Percentiles rank a stretch among this genome's conserved stretches.
Evolutionary conservation across 31 red algal genomes (phyloP).

Genomic region (Porphyra umbilicalis): DNA sequence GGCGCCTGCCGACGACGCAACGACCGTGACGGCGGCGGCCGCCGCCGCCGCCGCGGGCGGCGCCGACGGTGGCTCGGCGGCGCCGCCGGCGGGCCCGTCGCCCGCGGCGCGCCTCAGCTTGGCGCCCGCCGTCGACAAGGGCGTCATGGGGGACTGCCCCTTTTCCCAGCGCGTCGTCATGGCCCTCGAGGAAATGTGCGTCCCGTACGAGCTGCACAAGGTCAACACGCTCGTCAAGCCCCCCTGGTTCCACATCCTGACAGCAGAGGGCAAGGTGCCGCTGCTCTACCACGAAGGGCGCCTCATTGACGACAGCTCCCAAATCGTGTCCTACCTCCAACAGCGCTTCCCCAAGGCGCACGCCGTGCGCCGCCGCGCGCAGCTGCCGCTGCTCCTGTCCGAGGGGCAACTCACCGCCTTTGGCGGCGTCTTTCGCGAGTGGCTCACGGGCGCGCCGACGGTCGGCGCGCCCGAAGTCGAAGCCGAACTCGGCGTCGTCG

Average conservation of each 20-base stretch:
- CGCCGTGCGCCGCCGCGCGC: conserved; percentile 15
- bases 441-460: neutral
- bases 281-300: conserved; percentile 56
- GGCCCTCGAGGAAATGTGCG: conserved; percentile 31
- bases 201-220: conserved; percentile 23
- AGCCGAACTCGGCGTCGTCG: neutral
- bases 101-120: no score
- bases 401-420: neutral
- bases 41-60: neutral
- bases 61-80: no score
- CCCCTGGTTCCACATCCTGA: conserved; percentile 50
- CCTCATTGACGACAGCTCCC: conserved; percentile 36
- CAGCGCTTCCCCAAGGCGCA: conserved; percentile 24
- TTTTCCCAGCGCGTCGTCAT: conserved; percentile 46
- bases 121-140: conserved; percentile 11
- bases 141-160: conserved; percentile 29
- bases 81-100: no score
- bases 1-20: neutral
- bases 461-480: neutral
- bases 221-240: conserved; percentile 32
- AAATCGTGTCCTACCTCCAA: conserved; percentile 38
- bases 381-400: conserved; percentile 14
- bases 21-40: neutral
- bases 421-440: neutral
- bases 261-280: conserved; percentile 34